A percentile compares a stretch with the other conserved stretches of the same genome.
Conservation (phyloP, 257 asterid species). For the Ocimum tenuiflorum region DNA sequence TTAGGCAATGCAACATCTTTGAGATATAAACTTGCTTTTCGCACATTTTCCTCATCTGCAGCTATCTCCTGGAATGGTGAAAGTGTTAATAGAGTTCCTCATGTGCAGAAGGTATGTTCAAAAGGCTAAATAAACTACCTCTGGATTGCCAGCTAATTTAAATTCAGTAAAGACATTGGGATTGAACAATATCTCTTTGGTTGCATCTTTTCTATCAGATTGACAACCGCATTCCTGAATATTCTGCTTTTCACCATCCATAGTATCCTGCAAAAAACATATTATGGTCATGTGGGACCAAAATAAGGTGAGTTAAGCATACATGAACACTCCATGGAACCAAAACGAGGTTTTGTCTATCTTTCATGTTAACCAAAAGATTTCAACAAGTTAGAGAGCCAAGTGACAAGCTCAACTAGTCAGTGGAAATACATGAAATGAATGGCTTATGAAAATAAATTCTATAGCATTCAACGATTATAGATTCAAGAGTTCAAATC, state of each 20-base stretch:
- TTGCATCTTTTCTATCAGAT: slow-evolving; percentile 28
- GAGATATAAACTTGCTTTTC: slow-evolving; percentile 65
- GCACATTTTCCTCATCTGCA: slow-evolving; percentile 74
- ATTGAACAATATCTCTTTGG: slow-evolving; percentile 59
- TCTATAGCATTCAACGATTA: not conserved
- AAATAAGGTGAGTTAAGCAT: slow-evolving; percentile 5
- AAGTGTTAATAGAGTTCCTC: slow-evolving; percentile 8
- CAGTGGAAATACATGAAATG: not conserved
- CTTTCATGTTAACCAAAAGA: not conserved
- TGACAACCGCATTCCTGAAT: slow-evolving; percentile 30
- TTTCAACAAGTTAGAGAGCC: not conserved
- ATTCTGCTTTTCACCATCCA: slow-evolving; percentile 29
- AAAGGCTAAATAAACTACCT: slow-evolving; percentile 39
- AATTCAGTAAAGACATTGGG: slow-evolving; percentile 87
- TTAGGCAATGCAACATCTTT: slow-evolving; percentile 66
- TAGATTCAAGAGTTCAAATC: not conserved
- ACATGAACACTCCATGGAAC: not conserved
- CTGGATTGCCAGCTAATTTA: slow-evolving; percentile 69
- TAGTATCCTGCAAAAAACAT: slow-evolving; percentile 27
- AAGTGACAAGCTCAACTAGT: not conserved
- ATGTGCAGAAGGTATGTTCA: not conserved
- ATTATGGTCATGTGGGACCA: not conserved
- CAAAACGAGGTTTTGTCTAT: not conserved
- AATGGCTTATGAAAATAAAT: not conserved
- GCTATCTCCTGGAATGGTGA: slow-evolving; percentile 56